These are phyloP conservation scores for Stagonosporopsis rhizophila DNA, from an alignment of 2,329 filamentous ascomycete genomes.

Conservation along the genomic window DNA sequence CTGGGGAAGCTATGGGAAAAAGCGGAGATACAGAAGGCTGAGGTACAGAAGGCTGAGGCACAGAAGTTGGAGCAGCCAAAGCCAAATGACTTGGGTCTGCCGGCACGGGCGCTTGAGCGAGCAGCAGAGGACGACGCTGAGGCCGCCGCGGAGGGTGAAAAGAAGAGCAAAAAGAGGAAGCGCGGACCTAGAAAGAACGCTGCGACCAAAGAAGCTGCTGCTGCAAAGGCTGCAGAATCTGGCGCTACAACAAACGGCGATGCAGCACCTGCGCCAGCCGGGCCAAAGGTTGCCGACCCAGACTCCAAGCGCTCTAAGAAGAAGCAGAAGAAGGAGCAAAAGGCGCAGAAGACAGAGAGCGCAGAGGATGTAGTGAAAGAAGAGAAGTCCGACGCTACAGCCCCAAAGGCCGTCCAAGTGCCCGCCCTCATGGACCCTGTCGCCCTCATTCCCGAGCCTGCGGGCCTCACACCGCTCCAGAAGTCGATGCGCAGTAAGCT, in stretches of 20 bases:
- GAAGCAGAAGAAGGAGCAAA: slow-evolving; percentile 45
- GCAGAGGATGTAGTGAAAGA: slow-evolving; percentile 1
- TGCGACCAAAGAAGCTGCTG: slow-evolving; percentile 33
- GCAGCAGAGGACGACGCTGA: slow-evolving; percentile 48
- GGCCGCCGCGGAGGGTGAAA: slow-evolving; percentile 37
- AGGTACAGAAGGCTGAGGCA: slow-evolving; percentile 18
- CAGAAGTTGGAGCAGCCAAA: slow-evolving; percentile 59
- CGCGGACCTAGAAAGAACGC: slow-evolving; percentile 32
- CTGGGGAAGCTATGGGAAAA: slow-evolving; percentile 52
- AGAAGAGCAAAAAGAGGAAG: slow-evolving; percentile 47
- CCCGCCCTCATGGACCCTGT: slow-evolving; percentile 42
- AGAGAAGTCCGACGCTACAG: neutral
- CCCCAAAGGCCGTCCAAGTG: slow-evolving; percentile 22
- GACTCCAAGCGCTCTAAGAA: slow-evolving; percentile 45
- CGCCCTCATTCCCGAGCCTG: slow-evolving; percentile 46
- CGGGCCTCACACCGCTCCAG: slow-evolving; percentile 89
- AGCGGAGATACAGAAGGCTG: slow-evolving; percentile 52
- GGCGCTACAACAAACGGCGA: slow-evolving; percentile 15
- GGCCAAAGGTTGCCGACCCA: slow-evolving; percentile 19
- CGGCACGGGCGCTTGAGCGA: slow-evolving; percentile 59
- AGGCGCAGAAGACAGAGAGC: slow-evolving; percentile 26
- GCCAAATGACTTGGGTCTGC: slow-evolving; percentile 5
- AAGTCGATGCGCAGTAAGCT: slow-evolving; percentile 94
- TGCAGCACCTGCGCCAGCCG: slow-evolving; percentile 24
- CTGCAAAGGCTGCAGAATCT: slow-evolving; percentile 26